Conservation (phyloP, 352 stramenopile genomes). For the Phytophthora crassamura region DNA sequence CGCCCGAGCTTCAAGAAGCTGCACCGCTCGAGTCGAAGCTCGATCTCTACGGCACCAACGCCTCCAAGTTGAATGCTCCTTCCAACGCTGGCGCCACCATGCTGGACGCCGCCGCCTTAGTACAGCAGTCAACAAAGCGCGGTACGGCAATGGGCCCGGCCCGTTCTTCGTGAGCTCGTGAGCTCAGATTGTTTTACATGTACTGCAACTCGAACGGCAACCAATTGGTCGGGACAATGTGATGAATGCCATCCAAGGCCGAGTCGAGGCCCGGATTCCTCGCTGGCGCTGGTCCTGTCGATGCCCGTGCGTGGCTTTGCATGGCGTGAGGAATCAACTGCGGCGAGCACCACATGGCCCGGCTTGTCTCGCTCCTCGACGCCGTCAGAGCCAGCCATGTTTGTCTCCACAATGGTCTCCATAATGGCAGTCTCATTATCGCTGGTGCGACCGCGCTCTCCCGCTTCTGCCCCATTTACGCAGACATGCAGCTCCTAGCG, state of each 20-base stretch:
- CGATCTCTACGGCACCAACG: not conserved
- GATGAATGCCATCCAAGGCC: conserved; percentile 17
- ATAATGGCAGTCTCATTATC: no score
- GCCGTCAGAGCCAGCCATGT: conserved; percentile 5
- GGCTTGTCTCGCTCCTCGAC: not conserved
- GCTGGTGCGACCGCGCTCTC: no score
- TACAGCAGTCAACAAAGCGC: conserved; percentile 3
- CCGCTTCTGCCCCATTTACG: conserved; percentile 5
- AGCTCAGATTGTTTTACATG: not conserved
- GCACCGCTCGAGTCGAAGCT: not conserved
- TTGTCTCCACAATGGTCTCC: no score
- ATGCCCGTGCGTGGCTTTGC: conserved; percentile 31
- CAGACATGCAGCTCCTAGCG: conserved; percentile 6
- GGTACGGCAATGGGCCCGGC: not conserved
- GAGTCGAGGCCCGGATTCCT: not conserved
- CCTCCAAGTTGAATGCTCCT: conserved; percentile 2
- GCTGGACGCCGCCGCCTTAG: not conserved
- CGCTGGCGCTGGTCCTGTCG: not conserved
- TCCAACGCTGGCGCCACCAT: not conserved
- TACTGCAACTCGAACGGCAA: conserved; percentile 4
- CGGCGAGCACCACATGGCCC: conserved; percentile 6
- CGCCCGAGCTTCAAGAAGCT: not conserved
- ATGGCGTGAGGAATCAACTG: conserved; percentile 27
- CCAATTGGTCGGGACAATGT: not conserved
- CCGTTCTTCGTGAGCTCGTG: not conserved